A percentile compares a stretch with the other conserved stretches of the same genome.
Conservation (phyloP, 805 yeast genomes). For the Ogataea pignaliae region DNA sequence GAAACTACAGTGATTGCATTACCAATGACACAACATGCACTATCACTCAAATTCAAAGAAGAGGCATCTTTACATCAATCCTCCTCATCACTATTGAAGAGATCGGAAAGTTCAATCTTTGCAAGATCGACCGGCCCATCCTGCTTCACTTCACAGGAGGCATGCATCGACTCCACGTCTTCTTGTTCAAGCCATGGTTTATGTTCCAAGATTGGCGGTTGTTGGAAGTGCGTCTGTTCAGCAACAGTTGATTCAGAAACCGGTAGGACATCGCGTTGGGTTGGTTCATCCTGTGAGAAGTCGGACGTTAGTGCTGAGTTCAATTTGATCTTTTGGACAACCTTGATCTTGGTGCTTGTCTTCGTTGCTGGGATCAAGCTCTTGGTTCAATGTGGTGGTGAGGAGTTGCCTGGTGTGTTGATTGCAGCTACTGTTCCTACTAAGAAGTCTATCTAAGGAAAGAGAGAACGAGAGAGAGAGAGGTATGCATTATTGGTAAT, state of each 20-base stretch:
- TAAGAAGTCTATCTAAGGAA: constrained; percentile 28
- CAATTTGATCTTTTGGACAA: constrained; percentile 66
- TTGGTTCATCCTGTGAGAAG: constrained; percentile 60
- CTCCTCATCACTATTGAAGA: constrained; percentile 13
- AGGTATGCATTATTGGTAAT: too few relatives aligned
- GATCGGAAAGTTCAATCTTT: constrained; percentile 15
- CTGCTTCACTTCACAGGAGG: constrained; percentile 41
- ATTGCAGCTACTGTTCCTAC: constrained; percentile 51
- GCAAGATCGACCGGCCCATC: constrained; percentile 7
- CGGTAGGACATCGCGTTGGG: constrained; percentile 48
- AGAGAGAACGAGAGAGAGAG: too few relatives aligned
- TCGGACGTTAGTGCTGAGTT: constrained; percentile 62
- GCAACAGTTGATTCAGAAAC: constrained; percentile 38
- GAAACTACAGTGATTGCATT: constrained; percentile 32
- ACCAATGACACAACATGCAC: constrained; percentile 26
- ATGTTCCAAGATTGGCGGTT: constrained; percentile 38
- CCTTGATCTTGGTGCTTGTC: constrained; percentile 41
- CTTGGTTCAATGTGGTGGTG: constrained; percentile 49
- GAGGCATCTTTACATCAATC: constrained; percentile 2
- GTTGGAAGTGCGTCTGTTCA: constrained; percentile 51
- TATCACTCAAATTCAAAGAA: constrained; percentile 15
- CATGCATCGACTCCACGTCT: constrained; percentile 43
- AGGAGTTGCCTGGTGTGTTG: constrained; percentile 65
- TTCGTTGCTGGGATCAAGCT: constrained; percentile 50
- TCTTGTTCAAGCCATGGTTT: constrained; percentile 52